These are phyloP conservation scores for Hansenula lynferdii DNA, from an alignment of 1,139 yeast species.

Conservation along the genomic window DNA sequence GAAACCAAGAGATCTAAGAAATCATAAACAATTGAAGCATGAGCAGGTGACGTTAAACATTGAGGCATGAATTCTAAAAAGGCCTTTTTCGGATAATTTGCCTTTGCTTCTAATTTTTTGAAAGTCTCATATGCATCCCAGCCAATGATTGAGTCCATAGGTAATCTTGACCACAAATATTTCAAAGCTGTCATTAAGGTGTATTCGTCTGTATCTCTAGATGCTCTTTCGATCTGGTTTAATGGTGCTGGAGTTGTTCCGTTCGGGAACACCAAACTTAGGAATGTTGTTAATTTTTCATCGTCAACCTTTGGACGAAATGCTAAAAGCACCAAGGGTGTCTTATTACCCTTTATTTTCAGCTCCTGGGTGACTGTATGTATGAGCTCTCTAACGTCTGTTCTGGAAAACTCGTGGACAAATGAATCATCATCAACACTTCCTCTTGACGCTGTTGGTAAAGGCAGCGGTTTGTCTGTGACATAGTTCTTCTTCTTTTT, in stretches of 20 bases:
- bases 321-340: conserved; percentile 64
- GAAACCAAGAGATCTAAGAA: conserved; percentile 77
- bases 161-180: conserved; percentile 83
- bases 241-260: conserved; percentile 37
- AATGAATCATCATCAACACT: conserved; percentile 28
- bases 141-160: conserved; percentile 75
- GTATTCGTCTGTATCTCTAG: conserved; percentile 51
- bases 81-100: conserved; percentile 63
- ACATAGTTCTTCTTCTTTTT: not conserved
- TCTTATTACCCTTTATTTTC: conserved; percentile 47
- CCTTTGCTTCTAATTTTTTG: conserved; percentile 58
- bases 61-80: conserved; percentile 80
- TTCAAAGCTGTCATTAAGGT: conserved; percentile 71
- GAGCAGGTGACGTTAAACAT: conserved; percentile 77
- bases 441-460: conserved; percentile 2
- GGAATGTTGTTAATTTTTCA: conserved; percentile 45
- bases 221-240: conserved; percentile 31
- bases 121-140: conserved; percentile 81
- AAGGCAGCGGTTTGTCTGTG: conserved; percentile 4
- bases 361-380: conserved; percentile 64
- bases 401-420: conserved; percentile 52
- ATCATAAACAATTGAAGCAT: conserved; percentile 85
- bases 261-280: conserved; percentile 47
- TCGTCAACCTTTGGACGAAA: conserved; percentile 65
- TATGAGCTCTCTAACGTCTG: conserved; percentile 57